These are phyloP conservation scores for Cyphellophora attinorum DNA, from an alignment of 2,329 filamentous ascomycete genomes.

Conservation along the genomic window DNA sequence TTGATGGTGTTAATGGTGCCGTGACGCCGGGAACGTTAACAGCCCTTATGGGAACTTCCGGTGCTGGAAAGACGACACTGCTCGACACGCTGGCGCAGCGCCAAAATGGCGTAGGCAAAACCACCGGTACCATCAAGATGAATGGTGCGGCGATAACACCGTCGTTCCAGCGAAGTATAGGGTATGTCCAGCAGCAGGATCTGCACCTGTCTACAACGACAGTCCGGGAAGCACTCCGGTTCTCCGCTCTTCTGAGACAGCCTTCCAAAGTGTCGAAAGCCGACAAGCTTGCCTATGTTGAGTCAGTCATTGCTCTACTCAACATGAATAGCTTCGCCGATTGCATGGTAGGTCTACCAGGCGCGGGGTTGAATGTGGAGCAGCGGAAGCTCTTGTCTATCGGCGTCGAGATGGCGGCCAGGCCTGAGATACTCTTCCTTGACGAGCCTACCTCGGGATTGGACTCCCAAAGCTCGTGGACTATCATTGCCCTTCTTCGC, in stretches of 20 bases:
- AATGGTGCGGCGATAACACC: constrained; percentile 34
- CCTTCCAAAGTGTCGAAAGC: constrained; percentile 44
- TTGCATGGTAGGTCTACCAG: constrained; percentile 51
- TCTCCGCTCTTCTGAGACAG: constrained; percentile 57
- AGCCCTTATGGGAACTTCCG: constrained; percentile 60
- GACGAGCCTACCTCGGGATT: constrained; percentile 57
- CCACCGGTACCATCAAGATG: constrained; percentile 34
- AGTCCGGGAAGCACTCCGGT: constrained; percentile 56
- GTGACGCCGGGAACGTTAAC: constrained; percentile 69
- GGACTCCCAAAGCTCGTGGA: constrained; percentile 58
- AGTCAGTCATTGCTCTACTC: constrained; percentile 58
- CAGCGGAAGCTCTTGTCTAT: constrained; percentile 58
- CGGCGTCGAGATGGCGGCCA: constrained; percentile 52
- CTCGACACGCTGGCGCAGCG: constrained; percentile 36
- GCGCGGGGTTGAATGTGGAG: constrained; percentile 53
- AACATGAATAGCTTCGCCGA: constrained; percentile 61
- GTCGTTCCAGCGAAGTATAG: constrained; percentile 44
- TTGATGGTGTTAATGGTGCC: constrained; percentile 59
- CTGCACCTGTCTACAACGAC: constrained; percentile 58
- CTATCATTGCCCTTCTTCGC: constrained; percentile 52
- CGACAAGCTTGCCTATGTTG: constrained; percentile 60
- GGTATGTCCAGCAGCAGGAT: constrained; percentile 55
- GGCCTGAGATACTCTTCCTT: constrained; percentile 53
- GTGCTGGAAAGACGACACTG: constrained; percentile 38
- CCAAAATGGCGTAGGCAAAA: constrained; percentile 33